These are phyloP conservation scores for Podospora fimiseda DNA, from an alignment of 495 filamentous ascomycete species.

Conservation along the genomic window DNA sequence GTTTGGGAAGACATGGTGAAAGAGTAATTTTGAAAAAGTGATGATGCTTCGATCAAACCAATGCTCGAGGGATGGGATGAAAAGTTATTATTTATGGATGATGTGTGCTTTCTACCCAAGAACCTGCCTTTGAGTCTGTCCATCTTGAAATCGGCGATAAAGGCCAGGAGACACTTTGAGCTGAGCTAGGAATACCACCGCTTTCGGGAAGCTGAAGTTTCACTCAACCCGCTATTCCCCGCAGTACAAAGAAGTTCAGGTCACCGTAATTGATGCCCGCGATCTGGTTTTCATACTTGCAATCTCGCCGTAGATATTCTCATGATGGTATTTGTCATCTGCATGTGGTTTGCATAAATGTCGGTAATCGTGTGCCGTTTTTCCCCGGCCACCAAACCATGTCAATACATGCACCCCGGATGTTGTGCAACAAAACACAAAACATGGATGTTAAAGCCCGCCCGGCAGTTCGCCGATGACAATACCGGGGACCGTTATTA, in stretches of 20 bases:
- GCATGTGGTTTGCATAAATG: neutral
- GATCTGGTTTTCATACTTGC: too few species aligned
- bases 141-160: neutral
- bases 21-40: too few species aligned
- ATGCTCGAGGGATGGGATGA: neutral
- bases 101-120: neutral
- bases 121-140: neutral
- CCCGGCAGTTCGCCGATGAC: neutral
- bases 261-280: too few species aligned
- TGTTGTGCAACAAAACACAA: neutral
- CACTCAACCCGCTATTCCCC: too few species aligned
- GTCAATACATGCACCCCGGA: neutral
- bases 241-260: too few species aligned
- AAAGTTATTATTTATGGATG: neutral
- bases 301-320: neutral
- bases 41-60: too few species aligned
- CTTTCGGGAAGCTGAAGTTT: too few species aligned
- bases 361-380: neutral
- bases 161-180: neutral
- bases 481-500: neutral
- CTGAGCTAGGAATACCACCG: too few species aligned
- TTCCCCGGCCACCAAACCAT: neutral
- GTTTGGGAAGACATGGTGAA: constrained; percentile 9
- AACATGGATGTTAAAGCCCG: neutral
- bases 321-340: neutral